These are phyloP conservation scores for Saitozyma podzolica DNA, from an alignment of 768 basidiomycete species.

Conservation along the genomic window DNA sequence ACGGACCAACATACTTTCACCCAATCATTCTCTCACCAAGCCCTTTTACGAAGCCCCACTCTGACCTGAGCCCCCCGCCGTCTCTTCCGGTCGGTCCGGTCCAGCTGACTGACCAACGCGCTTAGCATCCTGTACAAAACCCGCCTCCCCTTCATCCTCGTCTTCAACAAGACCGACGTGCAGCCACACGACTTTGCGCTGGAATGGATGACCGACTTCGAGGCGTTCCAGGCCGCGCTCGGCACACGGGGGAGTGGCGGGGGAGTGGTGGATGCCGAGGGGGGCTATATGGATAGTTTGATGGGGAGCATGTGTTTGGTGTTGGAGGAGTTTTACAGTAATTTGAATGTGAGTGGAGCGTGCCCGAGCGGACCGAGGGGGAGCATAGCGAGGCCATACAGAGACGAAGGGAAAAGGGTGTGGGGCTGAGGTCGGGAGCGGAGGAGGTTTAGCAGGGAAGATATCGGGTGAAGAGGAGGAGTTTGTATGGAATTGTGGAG, in stretches of 20 bases:
- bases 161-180: constrained; percentile 98
- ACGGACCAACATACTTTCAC: not conserved
- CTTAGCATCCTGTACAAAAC: constrained; percentile 94
- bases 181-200: constrained; percentile 84
- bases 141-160: constrained; percentile 91
- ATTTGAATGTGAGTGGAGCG: constrained; percentile 68
- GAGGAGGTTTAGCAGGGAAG: too few relatives aligned
- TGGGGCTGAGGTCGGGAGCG: too few relatives aligned
- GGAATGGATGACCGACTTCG: constrained; percentile 98
- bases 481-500: too few relatives aligned
- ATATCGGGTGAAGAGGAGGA: not conserved
- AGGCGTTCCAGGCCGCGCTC: constrained; percentile 86
- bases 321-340: constrained; percentile 96
- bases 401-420: too few relatives aligned
- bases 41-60: too few relatives aligned
- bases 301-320: constrained; percentile 99
- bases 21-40: too few relatives aligned
- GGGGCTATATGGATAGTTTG: constrained; percentile 92
- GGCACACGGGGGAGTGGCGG: constrained; percentile 66
- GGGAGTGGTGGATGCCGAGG: constrained; percentile 62
- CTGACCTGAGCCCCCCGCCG: too few relatives aligned
- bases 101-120: not conserved
- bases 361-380: too few relatives aligned
- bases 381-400: too few relatives aligned
- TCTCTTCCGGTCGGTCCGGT: not conserved